These are phyloP conservation scores for Leishmania guyanensis DNA, from an alignment of 208 protist species.

Conservation along the genomic window DNA sequence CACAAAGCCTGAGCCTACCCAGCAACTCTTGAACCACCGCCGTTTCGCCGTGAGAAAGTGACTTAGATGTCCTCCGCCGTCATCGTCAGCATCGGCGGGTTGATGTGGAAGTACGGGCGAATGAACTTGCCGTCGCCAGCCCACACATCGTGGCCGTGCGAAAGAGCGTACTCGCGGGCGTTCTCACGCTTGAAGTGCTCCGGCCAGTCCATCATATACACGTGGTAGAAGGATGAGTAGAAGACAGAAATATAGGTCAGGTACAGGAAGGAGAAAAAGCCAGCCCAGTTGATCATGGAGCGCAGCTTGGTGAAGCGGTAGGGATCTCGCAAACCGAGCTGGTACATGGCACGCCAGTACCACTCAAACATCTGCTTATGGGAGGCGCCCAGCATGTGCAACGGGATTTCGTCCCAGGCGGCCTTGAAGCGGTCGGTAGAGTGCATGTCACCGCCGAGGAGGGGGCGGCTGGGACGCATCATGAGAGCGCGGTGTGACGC, in stretches of 20 bases:
- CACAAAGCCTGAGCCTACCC: neutral
- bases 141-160: conserved; percentile 81
- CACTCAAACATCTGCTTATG: conserved; percentile 79
- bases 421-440: conserved; percentile 82
- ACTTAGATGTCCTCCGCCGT: conserved; percentile 75
- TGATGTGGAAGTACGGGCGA: conserved; percentile 88
- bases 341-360: conserved; percentile 78
- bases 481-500: conserved; percentile 77
- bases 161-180: conserved; percentile 70
- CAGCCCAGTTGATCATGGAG: conserved; percentile 70
- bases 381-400: conserved; percentile 67
- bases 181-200: conserved; percentile 83
- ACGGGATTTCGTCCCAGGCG: conserved; percentile 82
- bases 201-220: conserved; percentile 80
- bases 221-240: conserved; percentile 75
- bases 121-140: conserved; percentile 87
- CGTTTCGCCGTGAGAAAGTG: neutral
- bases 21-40: neutral
- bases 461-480: conserved; percentile 60
- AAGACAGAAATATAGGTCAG: conserved; percentile 76
- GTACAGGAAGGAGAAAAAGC: conserved; percentile 70
- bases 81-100: conserved; percentile 89
- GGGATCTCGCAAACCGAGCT: conserved; percentile 75
- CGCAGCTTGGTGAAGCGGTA: conserved; percentile 76
- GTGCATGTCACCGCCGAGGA: conserved; percentile 82